Base-by-base conservation (phyloP, 2,329 filamentous ascomycete genomes). In the Penicillium sclerotiorum region DNA sequence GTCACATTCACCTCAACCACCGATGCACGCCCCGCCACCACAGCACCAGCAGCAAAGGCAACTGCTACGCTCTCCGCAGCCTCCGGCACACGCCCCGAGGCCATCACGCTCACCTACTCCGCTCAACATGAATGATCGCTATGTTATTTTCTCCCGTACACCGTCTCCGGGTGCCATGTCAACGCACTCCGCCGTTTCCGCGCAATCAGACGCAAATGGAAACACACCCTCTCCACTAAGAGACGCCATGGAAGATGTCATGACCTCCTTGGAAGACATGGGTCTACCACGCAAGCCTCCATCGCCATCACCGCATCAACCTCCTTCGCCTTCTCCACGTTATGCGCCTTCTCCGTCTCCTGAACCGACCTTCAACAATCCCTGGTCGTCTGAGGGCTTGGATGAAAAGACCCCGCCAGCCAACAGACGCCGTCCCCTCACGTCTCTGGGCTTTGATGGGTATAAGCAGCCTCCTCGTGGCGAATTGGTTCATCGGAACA, bases 221-320 rank as follows among this genome's bases (percentile, higher is more conserved):
- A 76, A 89, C 68, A 99, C 94, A 0, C 94, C 94, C 1, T 97
- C 94, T 2, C 94, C 94, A 0, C 76, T 99, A 3, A 82, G 94
- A 51, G 90, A 92, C 69, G 94, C 94, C 1, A 99, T 99, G 91
- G 93, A 97, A 65, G 93, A 95, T 70, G 92, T 99, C 4, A 96
- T 97, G 84, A 90, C 94, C 58, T 95, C 94, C 48, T 73, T 99
- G 36, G 87, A 95, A 65, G 91, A 92, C 52, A 89, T 99, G 78
- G 87, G 87, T 15, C 77, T 86, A 60, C 77, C 82, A 35, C 79
- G 80, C 48, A 74, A 80, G 18, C 71, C 74, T 23, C 71, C 74
- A 23, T 77, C 77, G 55, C 62, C 77, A 28, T 57, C 53, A 25
- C 55, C 49, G 5, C 32, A 25, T 28, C 20, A 47, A 17, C 25